These are phyloP conservation scores for Taiozyma onychis DNA, from an alignment of 1,139 yeast genomes.

Conservation along the genomic window DNA sequence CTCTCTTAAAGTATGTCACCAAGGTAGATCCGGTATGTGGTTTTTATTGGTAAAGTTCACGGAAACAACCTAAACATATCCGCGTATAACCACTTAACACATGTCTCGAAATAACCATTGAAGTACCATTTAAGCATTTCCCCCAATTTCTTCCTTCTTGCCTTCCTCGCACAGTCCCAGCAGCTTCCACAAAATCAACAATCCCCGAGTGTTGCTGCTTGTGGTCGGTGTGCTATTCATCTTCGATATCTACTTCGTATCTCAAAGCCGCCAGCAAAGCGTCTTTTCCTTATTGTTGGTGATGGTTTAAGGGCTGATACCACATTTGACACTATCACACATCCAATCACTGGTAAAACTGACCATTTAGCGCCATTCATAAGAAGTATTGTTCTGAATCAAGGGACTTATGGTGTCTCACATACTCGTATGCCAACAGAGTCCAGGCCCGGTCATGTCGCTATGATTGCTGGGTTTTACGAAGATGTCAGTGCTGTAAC, in stretches of 20 bases:
- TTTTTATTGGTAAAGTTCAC: background rate
- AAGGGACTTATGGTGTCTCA: conserved; percentile 91
- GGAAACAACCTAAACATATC: background rate
- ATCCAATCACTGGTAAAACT: conserved; percentile 57
- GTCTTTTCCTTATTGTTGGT: conserved; percentile 86
- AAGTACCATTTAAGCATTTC: background rate
- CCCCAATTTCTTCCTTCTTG: background rate
- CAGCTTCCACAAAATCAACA: background rate
- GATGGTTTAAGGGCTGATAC: conserved; percentile 97
- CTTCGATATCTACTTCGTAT: conserved; percentile 94
- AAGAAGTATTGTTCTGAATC: conserved; percentile 58
- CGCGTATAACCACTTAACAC: too few relatives aligned
- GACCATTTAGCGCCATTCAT: conserved; percentile 83
- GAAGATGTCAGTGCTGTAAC: conserved; percentile 98
- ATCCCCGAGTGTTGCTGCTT: conserved; percentile 34
- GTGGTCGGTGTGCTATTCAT: conserved; percentile 80
- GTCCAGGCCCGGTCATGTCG: conserved; percentile 98
- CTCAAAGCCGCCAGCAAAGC: conserved; percentile 75
- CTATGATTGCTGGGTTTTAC: conserved; percentile 97
- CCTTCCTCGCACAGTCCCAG: background rate
- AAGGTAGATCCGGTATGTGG: too few relatives aligned
- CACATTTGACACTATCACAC: conserved; percentile 69
- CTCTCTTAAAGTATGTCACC: too few relatives aligned
- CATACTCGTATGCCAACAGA: conserved; percentile 99
- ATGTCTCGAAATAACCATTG: background rate